These are phyloP conservation scores for Boletellus deceptivus DNA, from an alignment of 1,284 basidiomycete species.

Conservation along the genomic window DNA sequence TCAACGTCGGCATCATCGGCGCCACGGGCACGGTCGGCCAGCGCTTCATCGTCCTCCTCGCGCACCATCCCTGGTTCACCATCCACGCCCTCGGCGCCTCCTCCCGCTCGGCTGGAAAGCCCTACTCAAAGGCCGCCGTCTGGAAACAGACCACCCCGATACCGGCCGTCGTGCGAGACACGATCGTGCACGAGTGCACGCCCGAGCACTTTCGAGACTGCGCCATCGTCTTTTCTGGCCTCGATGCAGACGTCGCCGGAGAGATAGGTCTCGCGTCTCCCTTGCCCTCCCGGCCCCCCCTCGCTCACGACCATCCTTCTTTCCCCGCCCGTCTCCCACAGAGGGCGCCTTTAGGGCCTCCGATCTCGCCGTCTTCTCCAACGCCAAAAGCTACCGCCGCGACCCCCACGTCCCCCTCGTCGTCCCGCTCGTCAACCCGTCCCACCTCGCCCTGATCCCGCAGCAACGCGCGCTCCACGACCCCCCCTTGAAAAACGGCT, in stretches of 20 bases:
- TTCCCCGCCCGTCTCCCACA: conserved; percentile 31
- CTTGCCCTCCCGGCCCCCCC: background rate
- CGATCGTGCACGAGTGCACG: conserved; percentile 79
- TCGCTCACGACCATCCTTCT: background rate
- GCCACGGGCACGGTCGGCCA: conserved; percentile 97
- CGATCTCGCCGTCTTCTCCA: conserved; percentile 93
- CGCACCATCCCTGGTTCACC: conserved; percentile 88
- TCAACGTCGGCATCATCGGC: conserved; percentile 92
- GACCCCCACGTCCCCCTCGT: conserved; percentile 96
- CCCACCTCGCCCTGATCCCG: conserved; percentile 82
- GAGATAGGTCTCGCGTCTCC: conserved; percentile 67
- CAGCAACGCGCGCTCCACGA: conserved; percentile 75
- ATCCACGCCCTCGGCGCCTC: conserved; percentile 91
- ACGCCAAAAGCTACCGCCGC: conserved; percentile 95
- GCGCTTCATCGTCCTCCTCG: conserved; percentile 89
- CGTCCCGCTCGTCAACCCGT: conserved; percentile 94
- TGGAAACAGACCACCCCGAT: conserved; percentile 92
- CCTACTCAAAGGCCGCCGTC: conserved; percentile 74
- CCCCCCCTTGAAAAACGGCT: conserved; percentile 80
- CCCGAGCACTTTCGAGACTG: conserved; percentile 82
- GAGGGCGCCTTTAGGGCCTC: conserved; percentile 87
- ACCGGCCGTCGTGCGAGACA: conserved; percentile 63
- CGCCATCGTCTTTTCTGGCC: conserved; percentile 89
- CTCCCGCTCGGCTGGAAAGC: conserved; percentile 82
- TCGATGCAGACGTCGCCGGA: conserved; percentile 93